Evolutionary conservation across 2,329 filamentous ascomycete genomes (phyloP), one percentile per base, ranked within the genome.

Genomic region (Aspergillus sp.): DNA sequence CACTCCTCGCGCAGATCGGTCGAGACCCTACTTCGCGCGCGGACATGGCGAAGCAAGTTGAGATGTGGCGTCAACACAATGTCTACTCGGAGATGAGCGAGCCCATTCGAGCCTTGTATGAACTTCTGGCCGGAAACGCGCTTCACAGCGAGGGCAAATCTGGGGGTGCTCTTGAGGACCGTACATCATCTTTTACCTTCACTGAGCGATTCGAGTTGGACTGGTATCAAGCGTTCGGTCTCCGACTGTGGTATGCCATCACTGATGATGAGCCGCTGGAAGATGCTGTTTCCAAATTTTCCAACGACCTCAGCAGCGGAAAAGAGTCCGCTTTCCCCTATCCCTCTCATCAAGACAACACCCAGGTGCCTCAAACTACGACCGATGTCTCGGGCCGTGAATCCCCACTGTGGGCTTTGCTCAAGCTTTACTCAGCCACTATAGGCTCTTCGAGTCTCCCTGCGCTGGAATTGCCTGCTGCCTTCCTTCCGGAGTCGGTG

Each of bases 201-300:
- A 90, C 92, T 1, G 85, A 90, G 68, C 88, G 88, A 51, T 99
- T 97, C 72, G 87, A 87, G 4, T 82, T 99, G 39, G 90, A 96
- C 73, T 99, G 95, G 95, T 88, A 91, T 73, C 93, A 96, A 71
- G 89, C 93, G 0, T 96, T 99, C 74, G 94, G 91, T 11, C 82
- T 99, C 53, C 87, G 93, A 49, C 81, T 99, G 1, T 98, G 92
- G 90, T 99, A 96, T 73, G 88, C 88, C 49, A 90, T 87, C 46
- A 82, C 85, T 2, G 80, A 85, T 36, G 82, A 87, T 45, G 89
- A 92, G 49, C 84, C 87, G 39, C 82, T 97, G 49, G 85, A 88
- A 53, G 80, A 82, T 50, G 93, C 93, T 2, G 88, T 99, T 4
- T 77, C 82, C 49, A 84, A 84, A 29, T 99, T 92, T 75, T 81